These are phyloP conservation scores for Xylariaceae sp. DNA, from an alignment of 2,329 filamentous ascomycete genomes.

Conservation along the genomic window DNA sequence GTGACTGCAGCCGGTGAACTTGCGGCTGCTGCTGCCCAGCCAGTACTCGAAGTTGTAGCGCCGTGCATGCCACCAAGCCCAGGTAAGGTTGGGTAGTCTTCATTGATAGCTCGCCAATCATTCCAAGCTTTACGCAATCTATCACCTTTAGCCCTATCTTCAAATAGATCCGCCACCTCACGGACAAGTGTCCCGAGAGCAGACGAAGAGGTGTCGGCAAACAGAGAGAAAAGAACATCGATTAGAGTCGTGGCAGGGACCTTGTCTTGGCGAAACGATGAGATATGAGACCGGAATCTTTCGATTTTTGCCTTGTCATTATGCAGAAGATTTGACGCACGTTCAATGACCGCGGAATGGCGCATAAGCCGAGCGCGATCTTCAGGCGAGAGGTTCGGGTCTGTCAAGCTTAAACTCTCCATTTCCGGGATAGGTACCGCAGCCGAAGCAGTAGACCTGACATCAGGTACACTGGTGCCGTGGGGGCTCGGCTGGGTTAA, in stretches of 20 bases:
- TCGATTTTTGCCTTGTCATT: constrained; percentile 77
- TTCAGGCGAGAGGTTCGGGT: constrained; percentile 68
- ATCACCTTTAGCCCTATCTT: constrained; percentile 77
- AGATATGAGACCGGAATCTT: constrained; percentile 80
- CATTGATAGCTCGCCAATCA: constrained; percentile 93
- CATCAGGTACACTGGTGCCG: constrained; percentile 25
- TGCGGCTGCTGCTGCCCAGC: constrained; percentile 66
- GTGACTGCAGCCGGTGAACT: constrained; percentile 46
- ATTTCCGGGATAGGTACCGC: constrained; percentile 45
- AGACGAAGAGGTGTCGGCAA: constrained; percentile 75
- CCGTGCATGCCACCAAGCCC: constrained; percentile 73
- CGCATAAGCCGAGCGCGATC: constrained; percentile 81
- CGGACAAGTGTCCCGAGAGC: constrained; percentile 88
- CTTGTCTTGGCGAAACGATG: constrained; percentile 73
- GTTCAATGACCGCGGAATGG: constrained; percentile 84
- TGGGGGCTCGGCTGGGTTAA: constrained; percentile 9
- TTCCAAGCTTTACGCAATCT: constrained; percentile 84
- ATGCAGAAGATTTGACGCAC: constrained; percentile 79
- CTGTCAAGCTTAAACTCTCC: constrained; percentile 57
- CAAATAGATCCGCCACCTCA: constrained; percentile 91
- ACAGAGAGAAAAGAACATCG: constrained; percentile 85
- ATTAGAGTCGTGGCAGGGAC: constrained; percentile 78
- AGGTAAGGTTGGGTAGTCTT: constrained; percentile 90
- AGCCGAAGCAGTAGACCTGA: constrained; percentile 34
- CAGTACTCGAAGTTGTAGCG: constrained; percentile 59